Percentiles rank a stretch among this genome's conserved stretches.
Conservation (phyloP, 306 rosid genomes). For the Luffa acutangula region DNA sequence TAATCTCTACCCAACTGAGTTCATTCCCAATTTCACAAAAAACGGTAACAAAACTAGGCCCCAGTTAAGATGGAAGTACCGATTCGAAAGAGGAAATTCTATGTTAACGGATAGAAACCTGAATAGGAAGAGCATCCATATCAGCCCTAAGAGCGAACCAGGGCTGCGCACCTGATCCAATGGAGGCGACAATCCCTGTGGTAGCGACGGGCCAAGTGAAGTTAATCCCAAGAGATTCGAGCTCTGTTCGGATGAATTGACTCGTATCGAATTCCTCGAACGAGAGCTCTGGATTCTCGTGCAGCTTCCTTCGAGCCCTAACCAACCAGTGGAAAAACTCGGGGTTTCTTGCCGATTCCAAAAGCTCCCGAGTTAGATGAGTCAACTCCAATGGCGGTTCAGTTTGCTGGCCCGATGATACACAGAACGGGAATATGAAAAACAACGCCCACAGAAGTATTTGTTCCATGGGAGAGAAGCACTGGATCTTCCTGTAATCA, state of each 20-base stretch:
- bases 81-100: neutral
- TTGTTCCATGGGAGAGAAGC: constrained; percentile 1
- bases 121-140: constrained; percentile 53
- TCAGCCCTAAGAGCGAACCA: constrained; percentile 54
- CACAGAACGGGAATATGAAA: neutral
- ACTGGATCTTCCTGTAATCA: neutral
- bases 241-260: constrained; percentile 36
- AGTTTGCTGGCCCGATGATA: neutral
- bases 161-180: constrained; percentile 36
- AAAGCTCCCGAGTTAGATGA: constrained; percentile 22
- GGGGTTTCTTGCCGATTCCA: constrained; percentile 30
- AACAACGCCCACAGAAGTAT: neutral
- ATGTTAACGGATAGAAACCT: constrained; percentile 9
- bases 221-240: constrained; percentile 28
- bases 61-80: neutral
- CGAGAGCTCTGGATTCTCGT: constrained; percentile 51
- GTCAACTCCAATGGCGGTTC: constrained; percentile 9
- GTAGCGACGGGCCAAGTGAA: constrained; percentile 45
- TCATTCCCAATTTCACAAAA: neutral
- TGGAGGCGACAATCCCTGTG: constrained; percentile 42
- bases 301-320: constrained; percentile 35
- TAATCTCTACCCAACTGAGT: neutral
- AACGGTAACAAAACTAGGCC: neutral
- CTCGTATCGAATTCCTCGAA: constrained; percentile 45
- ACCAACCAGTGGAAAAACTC: constrained; percentile 31